A percentile compares a stretch with the other conserved stretches of the same genome.
These are phyloP conservation scores for Trichoderma breve DNA, from an alignment of 2,329 filamentous ascomycete genomes.

Conservation along the genomic window DNA sequence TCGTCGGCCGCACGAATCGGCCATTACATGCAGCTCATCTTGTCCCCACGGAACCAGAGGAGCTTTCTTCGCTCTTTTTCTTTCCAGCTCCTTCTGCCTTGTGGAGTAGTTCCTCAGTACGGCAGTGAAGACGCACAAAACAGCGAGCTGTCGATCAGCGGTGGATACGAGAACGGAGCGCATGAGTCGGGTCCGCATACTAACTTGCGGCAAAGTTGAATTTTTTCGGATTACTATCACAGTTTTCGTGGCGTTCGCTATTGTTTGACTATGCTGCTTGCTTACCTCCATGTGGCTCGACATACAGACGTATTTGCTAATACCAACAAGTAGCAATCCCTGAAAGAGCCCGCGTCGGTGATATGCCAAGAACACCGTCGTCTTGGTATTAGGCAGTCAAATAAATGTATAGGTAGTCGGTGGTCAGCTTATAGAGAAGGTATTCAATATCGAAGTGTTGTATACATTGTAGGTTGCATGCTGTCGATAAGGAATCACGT, in stretches of 20 bases:
- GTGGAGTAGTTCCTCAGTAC: neutral
- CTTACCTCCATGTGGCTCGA: neutral
- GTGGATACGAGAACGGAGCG: neutral
- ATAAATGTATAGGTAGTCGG: neutral
- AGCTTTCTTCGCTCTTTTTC: neutral
- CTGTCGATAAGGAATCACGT: neutral
- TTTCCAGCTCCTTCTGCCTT: neutral
- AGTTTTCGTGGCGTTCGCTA: neutral
- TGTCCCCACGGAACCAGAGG: neutral
- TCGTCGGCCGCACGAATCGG: slow-evolving; percentile 2
- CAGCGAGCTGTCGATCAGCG: neutral
- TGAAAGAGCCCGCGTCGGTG: neutral
- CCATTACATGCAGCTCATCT: neutral
- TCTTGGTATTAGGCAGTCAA: neutral
- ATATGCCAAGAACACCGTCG: neutral
- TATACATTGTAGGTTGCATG: neutral
- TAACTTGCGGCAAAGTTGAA: neutral
- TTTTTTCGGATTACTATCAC: neutral
- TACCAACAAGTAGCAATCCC: neutral
- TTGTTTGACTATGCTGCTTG: neutral
- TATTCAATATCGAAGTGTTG: neutral
- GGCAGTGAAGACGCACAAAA: neutral
- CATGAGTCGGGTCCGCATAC: neutral
- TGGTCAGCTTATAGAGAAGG: neutral
- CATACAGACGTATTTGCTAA: neutral